Evolutionary conservation across 345 rosid species (phyloP).

Genomic region (Dovyalis caffra): DNA sequence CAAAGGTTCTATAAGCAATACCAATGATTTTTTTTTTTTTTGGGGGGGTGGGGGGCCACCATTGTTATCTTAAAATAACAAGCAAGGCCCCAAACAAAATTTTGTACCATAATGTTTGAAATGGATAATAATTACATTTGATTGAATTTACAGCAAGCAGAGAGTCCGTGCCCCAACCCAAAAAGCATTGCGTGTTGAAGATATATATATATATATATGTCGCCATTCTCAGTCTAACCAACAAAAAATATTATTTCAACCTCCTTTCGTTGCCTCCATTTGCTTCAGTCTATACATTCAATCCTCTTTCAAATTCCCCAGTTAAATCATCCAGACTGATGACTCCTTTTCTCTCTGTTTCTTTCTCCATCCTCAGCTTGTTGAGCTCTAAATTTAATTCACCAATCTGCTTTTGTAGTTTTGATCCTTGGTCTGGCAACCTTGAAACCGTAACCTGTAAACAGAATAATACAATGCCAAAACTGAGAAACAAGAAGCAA

Average conservation of each 20-base stretch:
- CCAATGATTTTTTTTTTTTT: not conserved
- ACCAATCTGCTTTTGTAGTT: constrained; percentile 60
- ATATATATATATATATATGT: not conserved
- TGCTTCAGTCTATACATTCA: constrained; percentile 45
- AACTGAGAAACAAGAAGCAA: not conserved
- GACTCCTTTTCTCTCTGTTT: constrained; percentile 28
- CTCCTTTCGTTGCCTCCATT: not conserved
- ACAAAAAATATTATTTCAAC: not conserved
- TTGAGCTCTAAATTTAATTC: constrained; percentile 61
- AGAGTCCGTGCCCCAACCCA: not conserved
- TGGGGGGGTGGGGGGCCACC: too few relatives aligned
- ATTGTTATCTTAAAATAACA: not conserved
- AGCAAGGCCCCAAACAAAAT: not conserved
- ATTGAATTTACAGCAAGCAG: not conserved
- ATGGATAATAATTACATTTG: not conserved
- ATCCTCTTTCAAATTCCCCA: constrained; percentile 43
- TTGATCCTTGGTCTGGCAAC: constrained; percentile 80
- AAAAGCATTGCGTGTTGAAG: not conserved
- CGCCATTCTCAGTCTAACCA: not conserved
- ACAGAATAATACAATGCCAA: not conserved
- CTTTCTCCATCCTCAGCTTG: constrained; percentile 37
- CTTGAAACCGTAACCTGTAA: constrained; percentile 58
- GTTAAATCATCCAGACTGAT: constrained; percentile 62
- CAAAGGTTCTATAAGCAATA: not conserved
- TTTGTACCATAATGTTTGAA: not conserved